phyloP scores from a whole-genome alignment of 257 asterid genomes.

The Fraxinus pennsylvanica region DNA sequence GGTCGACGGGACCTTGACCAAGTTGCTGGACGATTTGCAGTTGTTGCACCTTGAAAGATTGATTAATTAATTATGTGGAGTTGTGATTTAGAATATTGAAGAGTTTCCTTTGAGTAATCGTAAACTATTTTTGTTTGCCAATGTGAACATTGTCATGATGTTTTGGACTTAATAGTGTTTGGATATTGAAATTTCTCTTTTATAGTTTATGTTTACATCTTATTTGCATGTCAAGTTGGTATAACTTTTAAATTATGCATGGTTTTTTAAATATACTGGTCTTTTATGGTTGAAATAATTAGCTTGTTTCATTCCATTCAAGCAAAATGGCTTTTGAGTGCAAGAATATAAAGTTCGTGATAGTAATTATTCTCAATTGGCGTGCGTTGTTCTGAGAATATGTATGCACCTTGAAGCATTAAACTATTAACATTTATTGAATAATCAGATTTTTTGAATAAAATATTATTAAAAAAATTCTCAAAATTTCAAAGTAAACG shows the following conservation, averaged over 20 bases:
- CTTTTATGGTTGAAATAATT: too few species aligned
- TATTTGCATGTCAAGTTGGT: not conserved
- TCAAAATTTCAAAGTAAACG: too few species aligned
- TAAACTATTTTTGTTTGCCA: slow-evolving; percentile 24
- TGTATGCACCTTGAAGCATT: too few species aligned
- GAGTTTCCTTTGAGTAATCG: slow-evolving; percentile 17
- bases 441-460: too few species aligned
- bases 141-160: slow-evolving; percentile 9
- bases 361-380: too few species aligned
- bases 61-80: slow-evolving; percentile 6
- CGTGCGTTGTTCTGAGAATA: too few species aligned
- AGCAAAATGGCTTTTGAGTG: too few species aligned
- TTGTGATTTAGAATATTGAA: slow-evolving; percentile 17
- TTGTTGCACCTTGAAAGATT: slow-evolving; percentile 46
- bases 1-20: slow-evolving; percentile 91
- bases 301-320: too few species aligned
- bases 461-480: too few species aligned
- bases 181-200: slow-evolving; percentile 21
- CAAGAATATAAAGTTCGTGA: too few species aligned
- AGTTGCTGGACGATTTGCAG: slow-evolving; percentile 73
- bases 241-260: not conserved
- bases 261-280: not conserved
- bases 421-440: too few species aligned
- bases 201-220: not conserved
- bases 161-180: slow-evolving; percentile 24